Percentiles rank a stretch among this genome's conserved stretches.
These are phyloP conservation scores for Ambrosiella xylebori DNA, from an alignment of 2,329 filamentous ascomycete genomes.

Conservation along the genomic window DNA sequence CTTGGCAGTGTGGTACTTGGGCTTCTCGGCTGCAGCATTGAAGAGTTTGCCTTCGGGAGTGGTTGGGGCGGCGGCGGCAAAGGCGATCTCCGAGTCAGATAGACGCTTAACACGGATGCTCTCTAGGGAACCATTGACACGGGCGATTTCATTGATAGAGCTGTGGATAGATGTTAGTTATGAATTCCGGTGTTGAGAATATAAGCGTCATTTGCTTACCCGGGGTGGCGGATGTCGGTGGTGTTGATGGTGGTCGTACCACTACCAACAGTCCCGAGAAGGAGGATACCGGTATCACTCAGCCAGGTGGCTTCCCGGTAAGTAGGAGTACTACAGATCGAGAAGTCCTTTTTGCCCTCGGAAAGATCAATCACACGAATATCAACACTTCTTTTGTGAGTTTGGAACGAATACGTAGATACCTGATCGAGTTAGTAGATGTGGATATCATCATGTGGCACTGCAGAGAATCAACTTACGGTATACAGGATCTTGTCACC, in stretches of 20 bases:
- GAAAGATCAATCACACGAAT: conserved; percentile 52
- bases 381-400: conserved; percentile 51
- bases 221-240: conserved; percentile 15
- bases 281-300: conserved; percentile 42
- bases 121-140: conserved; percentile 29
- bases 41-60: conserved; percentile 52
- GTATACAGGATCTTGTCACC: conserved; percentile 50
- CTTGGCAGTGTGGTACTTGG: conserved; percentile 45
- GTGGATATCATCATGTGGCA: background rate
- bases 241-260: conserved; percentile 31
- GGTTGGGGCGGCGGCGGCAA: conserved; percentile 46
- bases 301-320: conserved; percentile 65
- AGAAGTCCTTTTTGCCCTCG: conserved; percentile 42
- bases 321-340: conserved; percentile 46
- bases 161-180: background rate
- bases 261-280: conserved; percentile 34
- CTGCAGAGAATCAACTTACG: conserved; percentile 21
- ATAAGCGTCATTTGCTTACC: conserved; percentile 5
- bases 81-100: conserved; percentile 30
- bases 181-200: background rate
- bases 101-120: conserved; percentile 41
- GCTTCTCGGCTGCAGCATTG: conserved; percentile 43
- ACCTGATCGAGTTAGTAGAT: conserved; percentile 23
- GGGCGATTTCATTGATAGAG: conserved; percentile 8
- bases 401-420: conserved; percentile 64